A percentile compares a stretch with the other conserved stretches of the same genome.
These are phyloP conservation scores for Stachybotrys echinatus DNA, from an alignment of 2,329 filamentous ascomycete genomes.

Conservation along the genomic window DNA sequence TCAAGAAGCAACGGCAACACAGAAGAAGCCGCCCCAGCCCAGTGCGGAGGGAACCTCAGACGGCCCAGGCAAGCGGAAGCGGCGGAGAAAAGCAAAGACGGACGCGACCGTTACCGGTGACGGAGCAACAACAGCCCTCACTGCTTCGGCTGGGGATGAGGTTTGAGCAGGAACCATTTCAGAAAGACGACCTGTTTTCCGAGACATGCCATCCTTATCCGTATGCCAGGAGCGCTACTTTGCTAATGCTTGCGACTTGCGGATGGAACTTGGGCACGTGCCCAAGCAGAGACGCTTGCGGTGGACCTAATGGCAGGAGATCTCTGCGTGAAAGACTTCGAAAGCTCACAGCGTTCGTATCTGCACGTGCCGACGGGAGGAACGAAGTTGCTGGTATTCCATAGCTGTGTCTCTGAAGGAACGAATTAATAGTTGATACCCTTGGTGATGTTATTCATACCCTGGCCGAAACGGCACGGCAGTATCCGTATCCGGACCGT, in stretches of 20 bases:
- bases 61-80: constrained; percentile 22
- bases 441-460: no score
- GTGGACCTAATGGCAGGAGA: not conserved
- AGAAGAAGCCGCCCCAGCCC: constrained; percentile 23
- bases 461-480: no score
- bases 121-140: not conserved
- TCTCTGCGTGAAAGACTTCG: no score
- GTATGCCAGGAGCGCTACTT: no score
- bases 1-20: constrained; percentile 12
- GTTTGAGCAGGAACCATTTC: constrained; percentile 7
- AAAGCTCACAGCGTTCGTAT: no score
- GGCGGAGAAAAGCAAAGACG: constrained; percentile 23
- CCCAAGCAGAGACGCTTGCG: not conserved
- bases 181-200: no score
- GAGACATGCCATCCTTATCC: no score
- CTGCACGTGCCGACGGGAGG: no score
- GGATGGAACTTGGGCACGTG: not conserved
- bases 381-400: no score
- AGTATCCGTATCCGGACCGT: no score
- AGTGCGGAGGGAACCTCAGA: constrained; percentile 14
- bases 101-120: constrained; percentile 8
- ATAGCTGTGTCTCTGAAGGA: no score
- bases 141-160: constrained; percentile 10
- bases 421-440: no score
- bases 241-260: not conserved